These are phyloP conservation scores for Botryococcus braunii DNA, from an alignment of 163 green algal species.

Conservation along the genomic window DNA sequence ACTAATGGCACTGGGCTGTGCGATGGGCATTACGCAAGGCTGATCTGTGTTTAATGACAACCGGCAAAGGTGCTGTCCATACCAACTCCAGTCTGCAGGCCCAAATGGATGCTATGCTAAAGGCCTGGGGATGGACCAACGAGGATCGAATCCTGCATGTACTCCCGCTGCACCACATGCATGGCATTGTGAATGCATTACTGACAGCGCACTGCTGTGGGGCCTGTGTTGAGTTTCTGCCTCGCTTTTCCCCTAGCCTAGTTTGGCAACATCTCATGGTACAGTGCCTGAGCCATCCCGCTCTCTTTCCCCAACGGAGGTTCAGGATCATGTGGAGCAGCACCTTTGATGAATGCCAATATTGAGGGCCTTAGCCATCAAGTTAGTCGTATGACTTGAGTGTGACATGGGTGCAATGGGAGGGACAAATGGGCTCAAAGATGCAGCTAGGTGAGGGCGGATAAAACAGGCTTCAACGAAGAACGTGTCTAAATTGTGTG, in stretches of 20 bases:
- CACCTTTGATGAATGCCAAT: too few species aligned
- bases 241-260: slow-evolving; percentile 57
- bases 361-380: too few species aligned
- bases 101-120: slow-evolving; percentile 51
- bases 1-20: background rate
- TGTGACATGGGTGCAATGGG: too few species aligned
- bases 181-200: slow-evolving; percentile 90
- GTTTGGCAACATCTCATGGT: slow-evolving; percentile 57
- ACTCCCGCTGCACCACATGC: slow-evolving; percentile 93
- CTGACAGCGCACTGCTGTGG: slow-evolving; percentile 61
- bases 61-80: slow-evolving; percentile 44
- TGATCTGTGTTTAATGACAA: background rate
- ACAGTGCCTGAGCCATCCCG: too few species aligned
- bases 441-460: too few species aligned
- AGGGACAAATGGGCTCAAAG: too few species aligned
- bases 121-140: slow-evolving; percentile 50
- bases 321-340: background rate
- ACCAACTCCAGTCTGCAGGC: slow-evolving; percentile 60
- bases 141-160: slow-evolving; percentile 74
- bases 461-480: too few species aligned
- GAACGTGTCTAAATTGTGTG: too few species aligned
- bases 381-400: too few species aligned
- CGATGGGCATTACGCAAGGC: background rate
- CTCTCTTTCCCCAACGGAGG: too few species aligned
- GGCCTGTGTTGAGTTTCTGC: slow-evolving; percentile 64